Conservation (phyloP, 805 yeast genomes). For the Myxozyma neglecta region DNA sequence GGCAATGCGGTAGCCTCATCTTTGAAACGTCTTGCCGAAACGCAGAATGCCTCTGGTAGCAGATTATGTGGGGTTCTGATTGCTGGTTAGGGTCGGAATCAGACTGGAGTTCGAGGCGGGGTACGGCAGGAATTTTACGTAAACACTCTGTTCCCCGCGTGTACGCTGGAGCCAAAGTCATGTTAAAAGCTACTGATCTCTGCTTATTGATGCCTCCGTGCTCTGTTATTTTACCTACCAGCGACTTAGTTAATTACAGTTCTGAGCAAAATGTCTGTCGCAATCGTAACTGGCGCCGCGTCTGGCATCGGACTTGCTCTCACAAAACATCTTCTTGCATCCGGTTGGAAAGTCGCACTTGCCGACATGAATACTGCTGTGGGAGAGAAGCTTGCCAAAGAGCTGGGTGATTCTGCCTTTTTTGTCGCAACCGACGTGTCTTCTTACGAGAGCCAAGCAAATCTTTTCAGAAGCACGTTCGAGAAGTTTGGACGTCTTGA, state of each 20-base stretch:
- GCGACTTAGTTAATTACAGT: no score
- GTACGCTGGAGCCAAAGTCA: neutral
- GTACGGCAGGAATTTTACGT: neutral
- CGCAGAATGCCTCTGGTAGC: neutral
- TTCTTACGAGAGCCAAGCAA: slow-evolving; percentile 9
- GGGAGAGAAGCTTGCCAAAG: neutral
- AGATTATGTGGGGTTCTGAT: slow-evolving; percentile 1
- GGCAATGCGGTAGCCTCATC: no score
- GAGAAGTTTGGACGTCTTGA: slow-evolving; percentile 11
- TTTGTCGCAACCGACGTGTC: slow-evolving; percentile 15
- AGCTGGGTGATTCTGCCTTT: neutral
- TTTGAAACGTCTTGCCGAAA: no score
- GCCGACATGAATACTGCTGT: slow-evolving; percentile 6
- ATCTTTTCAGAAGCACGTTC: slow-evolving; percentile 10
- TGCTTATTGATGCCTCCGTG: neutral
- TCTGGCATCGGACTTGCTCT: slow-evolving; percentile 24
- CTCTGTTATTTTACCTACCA: no score
- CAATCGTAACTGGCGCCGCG: slow-evolving; percentile 23
- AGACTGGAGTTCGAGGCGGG: neutral
- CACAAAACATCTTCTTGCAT: slow-evolving; percentile 1
- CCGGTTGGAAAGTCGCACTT: slow-evolving; percentile 9
- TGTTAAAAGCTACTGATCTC: neutral
- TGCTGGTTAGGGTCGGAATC: neutral
- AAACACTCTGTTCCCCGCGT: neutral
- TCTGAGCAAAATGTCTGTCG: slow-evolving; percentile 4